Base-by-base conservation (phyloP, 2,329 filamentous ascomycete species). In the Penicillium sp. region DNA sequence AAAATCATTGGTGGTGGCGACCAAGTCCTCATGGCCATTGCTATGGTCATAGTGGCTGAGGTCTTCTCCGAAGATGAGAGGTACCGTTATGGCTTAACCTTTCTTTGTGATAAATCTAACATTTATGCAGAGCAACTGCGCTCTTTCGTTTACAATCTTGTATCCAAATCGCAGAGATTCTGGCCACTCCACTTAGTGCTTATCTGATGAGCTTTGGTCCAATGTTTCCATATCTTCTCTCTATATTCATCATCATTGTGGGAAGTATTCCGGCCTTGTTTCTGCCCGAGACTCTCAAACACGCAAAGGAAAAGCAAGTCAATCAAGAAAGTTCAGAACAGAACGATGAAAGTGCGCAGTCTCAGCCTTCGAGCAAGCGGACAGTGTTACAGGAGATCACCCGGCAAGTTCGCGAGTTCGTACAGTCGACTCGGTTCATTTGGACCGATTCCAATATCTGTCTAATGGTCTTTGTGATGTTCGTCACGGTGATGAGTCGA, bases 21-120 rank as follows among this genome's bases (percentile, higher is more conserved):
- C 4, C 50, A 60, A 17, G 61, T 65, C 4, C 16, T 64, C 5
- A 33, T 52, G 9, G 61, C 63, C 1, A 61, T 67, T 41, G 57
- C 61, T 6, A 43, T 66, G 36, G 60, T 65, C 1, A 62, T 70
- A 51, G 54, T 70, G 6, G 64, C 68, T 5, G 69, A 71, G 50
- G 45, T 67, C 10, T 67, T 66, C 50, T 61, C 63, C 1, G 66
- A 67, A 36, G 66, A 68, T 47, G 67, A 71, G 50, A 65, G 62
- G 68, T 70, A 59, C 37, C 28, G 38, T 14, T 6, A 40, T 53
- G 16, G 2, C 35, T 3, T n/a, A 5, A 19, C n/a, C 30, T 16
- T 11, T 17, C n/a, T 5, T 8, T 10, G 4, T 35, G 12, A 16
- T 19, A 16, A 35, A 7, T 28, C 56, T 60, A 22, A 64, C 44